Evolutionary conservation across 2,329 filamentous ascomycete species (phyloP).

Genomic region (Corinectria fuckeliana): DNA sequence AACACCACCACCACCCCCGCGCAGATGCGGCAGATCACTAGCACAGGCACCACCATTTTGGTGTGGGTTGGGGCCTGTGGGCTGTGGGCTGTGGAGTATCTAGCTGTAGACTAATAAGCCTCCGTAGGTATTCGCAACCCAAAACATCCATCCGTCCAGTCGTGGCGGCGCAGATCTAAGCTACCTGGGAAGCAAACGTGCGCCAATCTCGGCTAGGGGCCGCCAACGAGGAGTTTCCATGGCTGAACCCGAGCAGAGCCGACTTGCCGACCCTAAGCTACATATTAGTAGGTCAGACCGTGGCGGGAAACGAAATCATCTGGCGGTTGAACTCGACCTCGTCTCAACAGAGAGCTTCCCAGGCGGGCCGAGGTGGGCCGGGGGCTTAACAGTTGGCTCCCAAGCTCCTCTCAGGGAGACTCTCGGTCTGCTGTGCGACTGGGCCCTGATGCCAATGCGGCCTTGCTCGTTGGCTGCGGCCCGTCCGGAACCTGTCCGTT

Average conservation of each 20-base stretch:
- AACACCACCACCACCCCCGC: slow-evolving; percentile 2
- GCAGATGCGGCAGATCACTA: slow-evolving; percentile 6
- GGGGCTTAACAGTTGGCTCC: background rate
- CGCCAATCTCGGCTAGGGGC: slow-evolving; percentile 24
- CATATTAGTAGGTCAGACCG: too few relatives aligned
- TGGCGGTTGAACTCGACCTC: too few relatives aligned
- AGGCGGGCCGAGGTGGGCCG: background rate
- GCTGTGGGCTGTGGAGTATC: too few relatives aligned
- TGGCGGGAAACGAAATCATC: too few relatives aligned
- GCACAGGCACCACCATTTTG: slow-evolving; percentile 3
- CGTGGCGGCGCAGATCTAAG: slow-evolving; percentile 18
- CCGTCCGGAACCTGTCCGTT: slow-evolving; percentile 29
- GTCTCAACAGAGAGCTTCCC: too few relatives aligned
- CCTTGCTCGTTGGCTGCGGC: slow-evolving; percentile 33
- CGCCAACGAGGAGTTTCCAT: background rate
- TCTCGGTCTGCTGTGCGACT: slow-evolving; percentile 13
- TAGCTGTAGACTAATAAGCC: too few relatives aligned
- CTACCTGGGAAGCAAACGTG: background rate
- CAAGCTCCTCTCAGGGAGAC: background rate
- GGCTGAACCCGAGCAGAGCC: background rate
- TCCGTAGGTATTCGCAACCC: too few relatives aligned
- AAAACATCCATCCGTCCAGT: too few relatives aligned
- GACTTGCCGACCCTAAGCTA: background rate
- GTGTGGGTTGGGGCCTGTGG: background rate
- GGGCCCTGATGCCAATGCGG: slow-evolving; percentile 32